Base-by-base conservation (phyloP, 2,329 filamentous ascomycete genomes). In the Penicillium sp. region DNA sequence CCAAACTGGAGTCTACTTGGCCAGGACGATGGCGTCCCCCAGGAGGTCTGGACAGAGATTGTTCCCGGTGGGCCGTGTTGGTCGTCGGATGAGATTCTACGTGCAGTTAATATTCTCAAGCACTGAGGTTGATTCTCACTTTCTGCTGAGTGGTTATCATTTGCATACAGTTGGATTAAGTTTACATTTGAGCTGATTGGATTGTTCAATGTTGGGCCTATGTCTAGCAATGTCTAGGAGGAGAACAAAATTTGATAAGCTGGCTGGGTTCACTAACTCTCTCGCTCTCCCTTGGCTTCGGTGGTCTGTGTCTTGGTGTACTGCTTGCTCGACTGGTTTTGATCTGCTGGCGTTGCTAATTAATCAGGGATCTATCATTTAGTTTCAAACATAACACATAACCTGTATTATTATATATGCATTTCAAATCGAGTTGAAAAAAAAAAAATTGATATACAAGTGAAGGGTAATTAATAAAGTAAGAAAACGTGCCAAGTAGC, bases 1-100 rank as follows among this genome's bases (percentile, higher is more conserved):
- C 95, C 95, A 2, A 93, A 99, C 73, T 99, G 94, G 92, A 86
- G 82, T 38, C 78, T 92, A 2, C 69, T 98, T 23, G 81, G 86
- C 1, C 84, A 87, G 56, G 81, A 82, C 1, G 80, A 89, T 58
- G 84, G 84, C 26, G 78, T 94, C 13, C 68, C 78, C 0, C 86
- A 89, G 1, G 81, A 85, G 2, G 80, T 90, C 0, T 97, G 93
- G 93, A 85, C 82, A 54, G 84, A 86, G 35, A 82, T 88, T 11
- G 86, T 93, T 11, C 85, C 85, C 9, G 90, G 90, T 8, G 85
- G 85, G 55, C 85, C 85, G 5, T 85, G 85, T 2, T 79, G 85
- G 70, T 86, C 85, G 7, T 81, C 90, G 1, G 85, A 88, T 26
- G 88, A 91, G 66, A 90, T 91, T 23, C 76, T 94, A 60, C 73